Evolutionary conservation across 257 asterid genomes (phyloP).

Genomic region (Salvia hispanica): DNA sequence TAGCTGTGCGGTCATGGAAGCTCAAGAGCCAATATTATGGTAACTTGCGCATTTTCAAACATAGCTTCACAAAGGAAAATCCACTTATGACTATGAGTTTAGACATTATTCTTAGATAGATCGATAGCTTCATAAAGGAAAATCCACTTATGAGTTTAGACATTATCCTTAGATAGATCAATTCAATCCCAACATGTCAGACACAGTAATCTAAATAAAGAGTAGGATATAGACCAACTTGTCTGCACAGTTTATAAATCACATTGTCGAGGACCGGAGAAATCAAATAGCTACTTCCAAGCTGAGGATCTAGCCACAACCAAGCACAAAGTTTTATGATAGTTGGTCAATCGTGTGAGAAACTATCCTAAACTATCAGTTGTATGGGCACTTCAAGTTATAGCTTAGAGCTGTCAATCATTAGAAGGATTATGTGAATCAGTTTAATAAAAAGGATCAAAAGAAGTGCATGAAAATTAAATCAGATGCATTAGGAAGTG

Average conservation of each 20-base stretch:
- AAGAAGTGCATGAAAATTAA: background rate
- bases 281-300: background rate
- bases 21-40: background rate
- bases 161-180: conserved; percentile 6
- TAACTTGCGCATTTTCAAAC: background rate
- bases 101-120: conserved; percentile 4
- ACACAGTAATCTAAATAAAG: background rate
- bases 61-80: background rate
- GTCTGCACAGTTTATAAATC: background rate
- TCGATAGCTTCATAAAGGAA: background rate
- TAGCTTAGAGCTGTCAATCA: background rate
- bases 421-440: background rate
- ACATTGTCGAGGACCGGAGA: background rate
- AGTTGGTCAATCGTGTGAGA: background rate
- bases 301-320: conserved; percentile 2
- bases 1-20: background rate
- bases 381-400: conserved; percentile 3
- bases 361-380: background rate
- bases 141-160: background rate
- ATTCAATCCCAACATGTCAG: background rate
- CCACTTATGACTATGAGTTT: background rate
- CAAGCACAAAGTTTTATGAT: background rate
- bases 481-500: background rate
- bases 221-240: background rate
- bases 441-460: background rate